These are phyloP conservation scores for Gentiana straminea DNA, from an alignment of 257 asterid species.

Conservation along the genomic window DNA sequence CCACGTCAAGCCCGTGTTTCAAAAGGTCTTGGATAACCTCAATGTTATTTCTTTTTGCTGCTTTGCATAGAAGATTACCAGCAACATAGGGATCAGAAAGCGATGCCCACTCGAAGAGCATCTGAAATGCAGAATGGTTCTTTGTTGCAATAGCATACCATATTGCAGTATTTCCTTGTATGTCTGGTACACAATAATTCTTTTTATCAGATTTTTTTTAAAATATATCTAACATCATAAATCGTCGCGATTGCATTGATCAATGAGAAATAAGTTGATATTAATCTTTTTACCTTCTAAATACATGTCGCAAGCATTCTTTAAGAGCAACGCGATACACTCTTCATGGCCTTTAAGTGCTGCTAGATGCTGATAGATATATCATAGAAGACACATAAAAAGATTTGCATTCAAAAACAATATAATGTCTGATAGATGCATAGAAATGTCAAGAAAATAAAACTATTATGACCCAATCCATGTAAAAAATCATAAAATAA, in stretches of 20 bases:
- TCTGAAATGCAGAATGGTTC: slow-evolving; percentile 61
- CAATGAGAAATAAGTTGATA: neutral
- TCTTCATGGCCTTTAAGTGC: slow-evolving; percentile 83
- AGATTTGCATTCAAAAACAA: no score
- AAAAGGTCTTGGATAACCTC: slow-evolving; percentile 46
- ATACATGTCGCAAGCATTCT: slow-evolving; percentile 70
- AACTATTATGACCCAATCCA: no score
- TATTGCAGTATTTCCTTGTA: slow-evolving; percentile 64
- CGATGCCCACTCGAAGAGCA: slow-evolving; percentile 81
- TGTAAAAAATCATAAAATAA: no score
- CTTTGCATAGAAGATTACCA: slow-evolving; percentile 76
- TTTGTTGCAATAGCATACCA: slow-evolving; percentile 77
- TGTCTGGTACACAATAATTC: slow-evolving; percentile 26
- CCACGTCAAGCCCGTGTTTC: slow-evolving; percentile 59
- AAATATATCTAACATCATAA: no score
- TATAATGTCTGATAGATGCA: no score
- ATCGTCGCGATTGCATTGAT: no score
- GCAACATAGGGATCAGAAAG: slow-evolving; percentile 62
- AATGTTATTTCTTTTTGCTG: slow-evolving; percentile 53
- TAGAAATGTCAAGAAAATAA: no score
- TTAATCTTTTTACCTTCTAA: slow-evolving; percentile 37
- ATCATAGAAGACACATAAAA: no score
- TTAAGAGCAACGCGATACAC: slow-evolving; percentile 72
- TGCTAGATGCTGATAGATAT: slow-evolving; percentile 62
- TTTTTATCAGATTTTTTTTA: no score